These are phyloP conservation scores for Sclerotinia glacialis DNA, from an alignment of 2,329 filamentous ascomycete genomes.

Conservation along the genomic window DNA sequence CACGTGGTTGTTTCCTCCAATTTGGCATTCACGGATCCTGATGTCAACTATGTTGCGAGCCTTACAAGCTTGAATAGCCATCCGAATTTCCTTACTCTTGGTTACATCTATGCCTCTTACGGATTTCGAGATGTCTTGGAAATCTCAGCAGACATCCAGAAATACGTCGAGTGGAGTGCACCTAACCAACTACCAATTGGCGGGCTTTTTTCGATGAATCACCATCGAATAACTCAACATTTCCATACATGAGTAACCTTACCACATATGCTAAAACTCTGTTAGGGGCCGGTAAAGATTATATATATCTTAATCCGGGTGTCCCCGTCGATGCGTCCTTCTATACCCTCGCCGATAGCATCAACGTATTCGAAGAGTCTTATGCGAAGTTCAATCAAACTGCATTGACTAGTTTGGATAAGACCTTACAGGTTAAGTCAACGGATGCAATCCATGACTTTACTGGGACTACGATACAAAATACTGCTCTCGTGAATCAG, in stretches of 20 bases:
- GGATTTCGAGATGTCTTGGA: slow-evolving; percentile 36
- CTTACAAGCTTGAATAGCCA: slow-evolving; percentile 29
- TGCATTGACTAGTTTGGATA: slow-evolving; percentile 18
- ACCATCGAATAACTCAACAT: slow-evolving; percentile 21
- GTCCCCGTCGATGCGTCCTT: slow-evolving; percentile 27
- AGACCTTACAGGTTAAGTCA: slow-evolving; percentile 25
- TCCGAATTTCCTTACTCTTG: slow-evolving; percentile 40
- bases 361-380: slow-evolving; percentile 30
- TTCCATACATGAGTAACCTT: slow-evolving; percentile 28
- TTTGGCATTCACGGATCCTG: slow-evolving; percentile 25
- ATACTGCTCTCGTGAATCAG: slow-evolving; percentile 26
- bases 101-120: slow-evolving; percentile 44
- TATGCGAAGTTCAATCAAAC: slow-evolving; percentile 26
- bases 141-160: slow-evolving; percentile 41
- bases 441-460: slow-evolving; percentile 31
- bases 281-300: slow-evolving; percentile 25
- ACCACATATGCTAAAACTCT: slow-evolving; percentile 27
- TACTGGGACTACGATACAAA: slow-evolving; percentile 16
- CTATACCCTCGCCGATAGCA: slow-evolving; percentile 30
- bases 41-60: slow-evolving; percentile 30
- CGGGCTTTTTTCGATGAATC: slow-evolving; percentile 21
- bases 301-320: slow-evolving; percentile 30
- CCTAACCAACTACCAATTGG: slow-evolving; percentile 10
- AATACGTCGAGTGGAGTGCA: slow-evolving; percentile 42
- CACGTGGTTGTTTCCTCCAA: slow-evolving; percentile 30